Base-by-base conservation (phyloP, 495 filamentous ascomycete species). In the Talaromyces borbonicus region DNA sequence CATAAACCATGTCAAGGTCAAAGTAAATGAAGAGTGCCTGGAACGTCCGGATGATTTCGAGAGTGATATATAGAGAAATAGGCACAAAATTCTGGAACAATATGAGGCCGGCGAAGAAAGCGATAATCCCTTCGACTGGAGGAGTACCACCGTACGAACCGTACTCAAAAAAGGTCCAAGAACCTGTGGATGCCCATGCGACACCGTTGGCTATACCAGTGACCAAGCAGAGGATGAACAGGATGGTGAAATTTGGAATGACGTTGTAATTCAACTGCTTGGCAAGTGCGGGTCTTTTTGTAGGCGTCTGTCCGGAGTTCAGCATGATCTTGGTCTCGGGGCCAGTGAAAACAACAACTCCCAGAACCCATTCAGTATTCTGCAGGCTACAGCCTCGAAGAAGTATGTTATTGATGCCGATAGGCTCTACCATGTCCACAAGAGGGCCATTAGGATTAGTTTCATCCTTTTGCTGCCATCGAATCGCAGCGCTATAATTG, bases 321-420 rank as follows among this genome's bases (percentile, higher is more conserved):
- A 96, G 83, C 93, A 99, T 99, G 61, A 97, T 97, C 69, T 97
- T 99, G 16, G 93, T 95, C 55, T 99, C 93, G 53, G 85, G 82
- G 30, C 93, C 93, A 19, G 93, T 99, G 70, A 94, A 99, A 29
- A 94, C 69, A 38, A 97, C 93, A n/a, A 99, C 75, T 47, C 90
- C 93, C 22, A 99, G 78, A 42, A 85, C 75, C 93, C 93, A 99
- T 56, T 97, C 87, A 4, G 93, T 99, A 62, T 97, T 99, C 40
- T 88, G 81, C 6, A 99, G 67, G 52, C 85, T 90, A 66, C 89
- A 92, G 20, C 93, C 93, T 65, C 93, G 82, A 31, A 99, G 78
- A 5, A 99, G 75, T 52, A 97, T 56, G 58, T 99, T 97, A 71
- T 95, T 94, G 66, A 97, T 95, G 12, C 80, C 76, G 40, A 97